Evolutionary conservation across 768 basidiomycete genomes (phyloP).

Genomic region (Podaxis rugospora): DNA sequence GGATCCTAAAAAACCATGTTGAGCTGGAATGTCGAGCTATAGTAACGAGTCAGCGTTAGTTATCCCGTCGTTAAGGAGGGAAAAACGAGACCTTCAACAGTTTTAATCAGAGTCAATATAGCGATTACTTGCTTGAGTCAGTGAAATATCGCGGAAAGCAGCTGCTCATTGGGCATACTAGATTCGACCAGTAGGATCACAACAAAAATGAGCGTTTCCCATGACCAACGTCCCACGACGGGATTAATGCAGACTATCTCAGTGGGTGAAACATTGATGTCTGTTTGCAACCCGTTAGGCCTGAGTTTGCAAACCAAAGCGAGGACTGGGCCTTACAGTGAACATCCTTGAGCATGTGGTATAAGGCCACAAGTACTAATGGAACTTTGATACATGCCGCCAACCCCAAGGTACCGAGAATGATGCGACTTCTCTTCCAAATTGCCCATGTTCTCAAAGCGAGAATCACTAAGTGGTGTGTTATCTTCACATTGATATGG

Average conservation of each 20-base stretch:
- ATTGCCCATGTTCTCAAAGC: slow-evolving; percentile 5
- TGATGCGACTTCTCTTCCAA: background rate
- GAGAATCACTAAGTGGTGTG: background rate
- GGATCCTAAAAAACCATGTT: background rate
- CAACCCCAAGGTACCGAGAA: background rate
- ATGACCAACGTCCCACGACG: background rate
- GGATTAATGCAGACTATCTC: slow-evolving; percentile 1
- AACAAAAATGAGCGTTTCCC: background rate
- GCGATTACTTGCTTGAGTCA: background rate
- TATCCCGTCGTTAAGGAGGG: too few relatives aligned
- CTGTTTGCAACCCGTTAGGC: background rate
- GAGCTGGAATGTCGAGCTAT: background rate
- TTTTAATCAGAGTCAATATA: background rate
- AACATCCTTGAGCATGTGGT: background rate
- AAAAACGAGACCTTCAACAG: background rate
- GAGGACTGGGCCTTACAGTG: background rate
- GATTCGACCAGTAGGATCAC: background rate
- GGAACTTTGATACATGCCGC: background rate
- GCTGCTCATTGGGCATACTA: background rate
- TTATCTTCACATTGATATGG: too few relatives aligned
- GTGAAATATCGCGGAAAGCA: background rate
- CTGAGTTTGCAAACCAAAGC: background rate
- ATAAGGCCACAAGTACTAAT: background rate
- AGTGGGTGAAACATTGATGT: background rate
- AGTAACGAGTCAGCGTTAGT: background rate